Conservation (phyloP, 345 rosid species). For the Boechera retrofracta region DNA sequence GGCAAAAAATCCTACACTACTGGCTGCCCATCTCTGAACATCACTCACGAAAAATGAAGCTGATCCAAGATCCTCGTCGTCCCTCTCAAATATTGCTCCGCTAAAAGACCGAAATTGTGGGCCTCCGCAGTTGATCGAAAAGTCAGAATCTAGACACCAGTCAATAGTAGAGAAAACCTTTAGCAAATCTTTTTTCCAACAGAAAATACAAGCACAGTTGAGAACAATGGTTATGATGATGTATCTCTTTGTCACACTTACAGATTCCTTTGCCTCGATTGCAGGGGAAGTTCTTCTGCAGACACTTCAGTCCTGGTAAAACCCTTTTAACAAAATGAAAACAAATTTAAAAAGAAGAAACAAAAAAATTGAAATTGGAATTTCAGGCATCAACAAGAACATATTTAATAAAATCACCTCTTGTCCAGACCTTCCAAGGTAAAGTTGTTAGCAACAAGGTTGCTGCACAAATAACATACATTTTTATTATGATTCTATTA, state of each 20-base stretch:
- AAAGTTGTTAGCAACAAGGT: not conserved
- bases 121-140: conserved; percentile 68
- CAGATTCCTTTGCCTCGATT: conserved; percentile 52
- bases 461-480: not conserved
- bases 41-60: conserved; percentile 48
- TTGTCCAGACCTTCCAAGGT: not conserved
- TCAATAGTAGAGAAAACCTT: not conserved
- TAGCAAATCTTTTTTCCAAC: not conserved
- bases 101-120: conserved; percentile 40
- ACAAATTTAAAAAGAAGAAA: too few relatives aligned
- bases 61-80: conserved; percentile 55
- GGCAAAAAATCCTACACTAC: not conserved
- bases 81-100: conserved; percentile 51
- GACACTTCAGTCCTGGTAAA: conserved; percentile 58
- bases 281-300: conserved; percentile 50
- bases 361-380: too few relatives aligned
- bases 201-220: not conserved
- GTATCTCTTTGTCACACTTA: conserved; percentile 40
- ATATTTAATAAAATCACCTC: conserved; percentile 49
- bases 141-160: conserved; percentile 49
- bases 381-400: not conserved
- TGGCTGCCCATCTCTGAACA: not conserved
- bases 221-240: not conserved
- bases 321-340: not conserved
- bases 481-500: not conserved